Evolutionary conservation across 768 basidiomycete genomes (phyloP).

Genomic region (Termitomyces sp.): DNA sequence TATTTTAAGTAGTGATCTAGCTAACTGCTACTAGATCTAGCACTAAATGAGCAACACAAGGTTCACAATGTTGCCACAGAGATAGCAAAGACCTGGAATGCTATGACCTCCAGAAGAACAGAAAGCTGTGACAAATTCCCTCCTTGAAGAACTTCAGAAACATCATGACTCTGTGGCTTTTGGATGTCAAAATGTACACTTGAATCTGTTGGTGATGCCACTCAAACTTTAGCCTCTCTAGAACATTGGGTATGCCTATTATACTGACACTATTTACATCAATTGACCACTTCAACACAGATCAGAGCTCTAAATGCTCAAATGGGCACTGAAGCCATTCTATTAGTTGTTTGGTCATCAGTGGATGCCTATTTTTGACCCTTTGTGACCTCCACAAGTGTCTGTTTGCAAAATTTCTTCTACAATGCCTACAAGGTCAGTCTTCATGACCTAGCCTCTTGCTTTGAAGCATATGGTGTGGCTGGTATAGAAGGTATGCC

Average conservation of each 20-base stretch:
- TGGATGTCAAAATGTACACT: not conserved
- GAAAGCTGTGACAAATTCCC: not conserved
- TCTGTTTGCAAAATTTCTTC: not conserved
- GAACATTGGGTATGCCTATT: not conserved
- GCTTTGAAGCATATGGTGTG: not conserved
- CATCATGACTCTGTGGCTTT: not conserved
- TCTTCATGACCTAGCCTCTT: not conserved
- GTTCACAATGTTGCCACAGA: not conserved
- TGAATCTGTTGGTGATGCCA: not conserved
- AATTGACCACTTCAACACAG: not conserved
- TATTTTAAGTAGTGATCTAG: not conserved
- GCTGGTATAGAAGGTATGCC: not conserved
- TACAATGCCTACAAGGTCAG: not conserved
- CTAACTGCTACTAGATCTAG: not conserved
- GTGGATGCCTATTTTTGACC: not conserved
- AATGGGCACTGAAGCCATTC: not conserved
- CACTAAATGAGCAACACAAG: not conserved
- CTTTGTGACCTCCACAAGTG: not conserved
- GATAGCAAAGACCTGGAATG: not conserved
- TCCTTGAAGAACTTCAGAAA: not conserved
- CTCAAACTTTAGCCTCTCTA: not conserved
- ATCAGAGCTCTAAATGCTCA: not conserved
- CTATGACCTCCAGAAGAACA: not conserved
- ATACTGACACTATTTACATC: not conserved
- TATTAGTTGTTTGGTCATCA: not conserved